These are phyloP conservation scores for Podospora fimiseda DNA, from an alignment of 495 filamentous ascomycete genomes.

Conservation along the genomic window DNA sequence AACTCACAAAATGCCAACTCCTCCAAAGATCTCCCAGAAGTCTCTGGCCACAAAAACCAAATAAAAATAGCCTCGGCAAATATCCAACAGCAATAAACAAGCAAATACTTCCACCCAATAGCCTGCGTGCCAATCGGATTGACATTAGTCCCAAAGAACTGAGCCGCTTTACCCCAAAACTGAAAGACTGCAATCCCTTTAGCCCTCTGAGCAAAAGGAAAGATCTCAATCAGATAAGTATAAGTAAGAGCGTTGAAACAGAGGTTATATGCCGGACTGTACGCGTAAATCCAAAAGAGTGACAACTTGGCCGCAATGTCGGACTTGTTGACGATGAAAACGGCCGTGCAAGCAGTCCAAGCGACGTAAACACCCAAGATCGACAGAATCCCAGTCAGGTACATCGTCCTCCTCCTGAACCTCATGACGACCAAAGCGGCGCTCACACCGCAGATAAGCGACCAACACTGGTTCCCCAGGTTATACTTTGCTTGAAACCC, in stretches of 20 bases:
- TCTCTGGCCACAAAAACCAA: slow-evolving; percentile 61
- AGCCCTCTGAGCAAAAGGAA: slow-evolving; percentile 55
- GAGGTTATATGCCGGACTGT: slow-evolving; percentile 56
- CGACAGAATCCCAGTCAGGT: slow-evolving; percentile 48
- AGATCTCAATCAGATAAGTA: slow-evolving; percentile 60
- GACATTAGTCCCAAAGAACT: slow-evolving; percentile 51
- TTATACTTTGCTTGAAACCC: slow-evolving; percentile 50
- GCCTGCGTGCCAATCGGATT: slow-evolving; percentile 59
- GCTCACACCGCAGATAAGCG: slow-evolving; percentile 47
- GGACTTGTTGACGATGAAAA: slow-evolving; percentile 30
- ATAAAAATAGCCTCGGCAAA: slow-evolving; percentile 51
- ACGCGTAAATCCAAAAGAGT: slow-evolving; percentile 59
- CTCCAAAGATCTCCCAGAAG: slow-evolving; percentile 53
- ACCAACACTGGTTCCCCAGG: slow-evolving; percentile 55
- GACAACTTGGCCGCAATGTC: slow-evolving; percentile 38
- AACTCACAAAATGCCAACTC: slow-evolving; percentile 58
- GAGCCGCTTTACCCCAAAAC: slow-evolving; percentile 48
- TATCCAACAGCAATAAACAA: slow-evolving; percentile 52
- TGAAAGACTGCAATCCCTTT: slow-evolving; percentile 60
- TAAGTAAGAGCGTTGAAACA: slow-evolving; percentile 65
- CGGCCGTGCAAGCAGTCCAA: slow-evolving; percentile 53
- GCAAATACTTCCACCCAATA: slow-evolving; percentile 54
- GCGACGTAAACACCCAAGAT: slow-evolving; percentile 52
- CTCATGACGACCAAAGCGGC: slow-evolving; percentile 48
- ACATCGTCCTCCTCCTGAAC: slow-evolving; percentile 55